A percentile compares a stretch with the other conserved stretches of the same genome.
phyloP scores from a whole-genome alignment of 805 yeast genomes.

The Metschnikowia santaceciliae region DNA sequence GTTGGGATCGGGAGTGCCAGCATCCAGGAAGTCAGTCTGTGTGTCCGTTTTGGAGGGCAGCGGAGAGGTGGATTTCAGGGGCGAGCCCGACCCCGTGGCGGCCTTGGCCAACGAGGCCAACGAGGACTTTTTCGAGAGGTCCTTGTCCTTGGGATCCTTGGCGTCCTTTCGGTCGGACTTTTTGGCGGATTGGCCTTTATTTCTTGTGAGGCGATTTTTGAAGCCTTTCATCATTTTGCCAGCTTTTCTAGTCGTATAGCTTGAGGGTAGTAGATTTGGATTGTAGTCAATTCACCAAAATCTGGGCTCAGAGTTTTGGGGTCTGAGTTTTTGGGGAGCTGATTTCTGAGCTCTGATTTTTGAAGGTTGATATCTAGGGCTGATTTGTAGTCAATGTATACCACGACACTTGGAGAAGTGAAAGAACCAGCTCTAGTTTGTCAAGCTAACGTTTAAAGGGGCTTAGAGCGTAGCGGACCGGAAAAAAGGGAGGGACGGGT shows the following conservation, averaged over 20 bases:
- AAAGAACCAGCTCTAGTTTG: too few relatives aligned
- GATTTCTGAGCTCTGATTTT: too few relatives aligned
- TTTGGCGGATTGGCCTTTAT: slow-evolving; percentile 30
- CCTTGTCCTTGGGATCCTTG: slow-evolving; percentile 36
- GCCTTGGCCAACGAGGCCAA: slow-evolving; percentile 7
- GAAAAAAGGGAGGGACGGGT: too few relatives aligned
- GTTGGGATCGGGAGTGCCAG: not conserved
- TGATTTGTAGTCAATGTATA: too few relatives aligned
- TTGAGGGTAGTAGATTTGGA: too few relatives aligned
- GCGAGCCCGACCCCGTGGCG: slow-evolving; percentile 1
- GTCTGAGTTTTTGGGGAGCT: not conserved
- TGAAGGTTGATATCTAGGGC: too few relatives aligned
- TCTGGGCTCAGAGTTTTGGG: not conserved
- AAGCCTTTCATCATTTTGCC: slow-evolving; percentile 69
- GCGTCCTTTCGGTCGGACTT: slow-evolving; percentile 36
- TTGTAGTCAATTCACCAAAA: not conserved
- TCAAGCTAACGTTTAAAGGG: too few relatives aligned
- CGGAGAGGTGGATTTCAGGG: slow-evolving; percentile 1
- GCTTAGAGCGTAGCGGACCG: too few relatives aligned
- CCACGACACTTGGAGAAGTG: too few relatives aligned
- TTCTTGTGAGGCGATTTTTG: slow-evolving; percentile 51
- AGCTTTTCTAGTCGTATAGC: not conserved
- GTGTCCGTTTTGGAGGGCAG: slow-evolving; percentile 10
- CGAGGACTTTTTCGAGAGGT: slow-evolving; percentile 3
- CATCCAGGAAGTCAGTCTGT: slow-evolving; percentile 5